Evolutionary conservation across 2,329 filamentous ascomycete genomes (phyloP).

Genomic region (Pestalotiopsis sp.): DNA sequence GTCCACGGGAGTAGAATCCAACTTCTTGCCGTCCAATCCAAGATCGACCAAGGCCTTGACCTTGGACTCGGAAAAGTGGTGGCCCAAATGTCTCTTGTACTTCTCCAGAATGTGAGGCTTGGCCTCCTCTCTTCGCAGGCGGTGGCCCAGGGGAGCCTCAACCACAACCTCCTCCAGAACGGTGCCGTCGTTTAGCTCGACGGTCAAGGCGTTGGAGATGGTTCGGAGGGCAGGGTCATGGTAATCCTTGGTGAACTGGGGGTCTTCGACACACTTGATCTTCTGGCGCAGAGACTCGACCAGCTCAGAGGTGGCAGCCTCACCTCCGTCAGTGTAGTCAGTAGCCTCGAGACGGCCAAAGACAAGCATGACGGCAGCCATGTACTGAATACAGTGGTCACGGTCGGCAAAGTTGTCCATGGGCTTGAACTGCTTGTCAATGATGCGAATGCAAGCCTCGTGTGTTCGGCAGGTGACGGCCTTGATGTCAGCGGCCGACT

Average conservation of each 20-base stretch:
- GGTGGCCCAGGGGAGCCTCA: slow-evolving; percentile 93
- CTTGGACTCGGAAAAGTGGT: slow-evolving; percentile 76
- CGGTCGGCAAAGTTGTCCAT: slow-evolving; percentile 99
- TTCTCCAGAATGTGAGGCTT: slow-evolving; percentile 97
- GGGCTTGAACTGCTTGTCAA: slow-evolving; percentile 99
- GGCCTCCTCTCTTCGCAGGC: slow-evolving; percentile 88
- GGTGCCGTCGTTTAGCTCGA: slow-evolving; percentile 92
- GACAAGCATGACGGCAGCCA: slow-evolving; percentile 94
- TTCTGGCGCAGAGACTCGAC: slow-evolving; percentile 90
- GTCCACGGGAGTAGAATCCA: slow-evolving; percentile 84
- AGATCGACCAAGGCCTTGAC: slow-evolving; percentile 84
- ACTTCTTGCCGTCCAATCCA: slow-evolving; percentile 71
- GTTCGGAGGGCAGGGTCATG: slow-evolving; percentile 91
- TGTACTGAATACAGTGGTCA: slow-evolving; percentile 99
- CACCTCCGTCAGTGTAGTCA: slow-evolving; percentile 90
- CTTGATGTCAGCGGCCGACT: slow-evolving; percentile 93
- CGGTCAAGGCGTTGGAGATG: slow-evolving; percentile 95
- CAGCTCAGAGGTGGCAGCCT: slow-evolving; percentile 86
- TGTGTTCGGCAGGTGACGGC: slow-evolving; percentile 92
- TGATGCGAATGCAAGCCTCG: slow-evolving; percentile 98
- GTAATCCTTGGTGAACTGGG: slow-evolving; percentile 93
- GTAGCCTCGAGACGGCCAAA: slow-evolving; percentile 91
- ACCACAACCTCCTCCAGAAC: slow-evolving; percentile 88
- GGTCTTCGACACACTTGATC: slow-evolving; percentile 96
- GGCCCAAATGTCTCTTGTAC: slow-evolving; percentile 88